Evolutionary conservation across 768 basidiomycete genomes (phyloP), one percentile per base, ranked within the genome.

Genomic region (Symmetrospora coprosmae): DNA sequence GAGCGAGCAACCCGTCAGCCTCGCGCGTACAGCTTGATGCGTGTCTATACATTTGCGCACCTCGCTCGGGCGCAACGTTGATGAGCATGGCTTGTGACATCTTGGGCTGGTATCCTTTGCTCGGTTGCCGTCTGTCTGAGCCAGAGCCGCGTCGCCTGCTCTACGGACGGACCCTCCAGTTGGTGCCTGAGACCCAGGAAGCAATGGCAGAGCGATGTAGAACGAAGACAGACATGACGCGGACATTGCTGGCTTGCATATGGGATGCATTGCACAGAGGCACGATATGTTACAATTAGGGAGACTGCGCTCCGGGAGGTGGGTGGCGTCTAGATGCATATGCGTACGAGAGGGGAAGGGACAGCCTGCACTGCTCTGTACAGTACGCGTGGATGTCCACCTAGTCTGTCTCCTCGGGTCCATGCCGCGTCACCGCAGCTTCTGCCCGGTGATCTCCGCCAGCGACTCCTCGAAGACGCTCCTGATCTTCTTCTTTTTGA

Each of bases 51-150:
- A n/a, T n/a, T n/a, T n/a, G n/a, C n/a, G 30, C 27, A 58, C 55
- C 55, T 46, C 55, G 28, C 41, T 58, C 55, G 19, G 55, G 55
- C 31, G 55, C 55, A 33, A 38, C 43, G 27, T 58, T 58, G 39
- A 58, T 33, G 23, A 58, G 30, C 25, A 58, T 58, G n/a, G 55
- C 55, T 34, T 58, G 55, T 6, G 38, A 31, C 55, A 58, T 58
- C 27, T 23, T 58, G 23, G 33, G 21, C 31, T 34, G 49, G 31
- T 11, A 21, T 11, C 11, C 16, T 21, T 9, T 14, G 27, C 11
- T 50, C 21, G 9, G 28, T 50, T 19, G 30, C 45, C 13, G 19
- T 50, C 38, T 25, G 27, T 25, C 7, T 47, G 45, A 47, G 33
- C 19, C 19, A 47, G 45, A 47, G 38, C 19, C 19, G 27, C 27